These are phyloP conservation scores for Annulohypoxylon maeteangense DNA, from an alignment of 495 filamentous ascomycete genomes.

Conservation along the genomic window DNA sequence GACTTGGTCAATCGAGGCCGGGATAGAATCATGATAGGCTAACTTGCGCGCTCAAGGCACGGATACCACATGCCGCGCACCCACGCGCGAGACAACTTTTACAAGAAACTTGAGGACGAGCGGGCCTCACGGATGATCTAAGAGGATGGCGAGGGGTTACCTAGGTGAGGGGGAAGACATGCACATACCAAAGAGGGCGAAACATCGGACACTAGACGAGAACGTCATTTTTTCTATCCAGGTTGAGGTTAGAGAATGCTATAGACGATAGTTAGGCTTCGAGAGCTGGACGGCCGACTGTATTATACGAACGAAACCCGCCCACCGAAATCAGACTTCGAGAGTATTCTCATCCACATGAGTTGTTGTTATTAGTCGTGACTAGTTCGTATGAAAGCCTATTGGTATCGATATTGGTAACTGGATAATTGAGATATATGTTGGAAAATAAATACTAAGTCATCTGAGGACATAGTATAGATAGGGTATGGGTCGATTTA, in stretches of 20 bases:
- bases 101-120: constrained; percentile 59
- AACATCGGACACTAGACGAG: constrained; percentile 23
- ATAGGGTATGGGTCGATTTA: neutral
- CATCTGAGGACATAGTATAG: no score
- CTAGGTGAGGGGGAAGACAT: constrained; percentile 1
- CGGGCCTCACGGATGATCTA: constrained; percentile 50
- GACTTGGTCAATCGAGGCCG: neutral
- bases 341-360: constrained; percentile 24
- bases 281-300: constrained; percentile 28
- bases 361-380: neutral
- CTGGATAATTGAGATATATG: no score
- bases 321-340: constrained; percentile 34
- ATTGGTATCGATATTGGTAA: no score
- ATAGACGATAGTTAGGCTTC: constrained; percentile 21
- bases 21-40: constrained; percentile 9
- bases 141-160: constrained; percentile 2
- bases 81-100: constrained; percentile 59
- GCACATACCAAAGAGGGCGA: neutral
- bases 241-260: constrained; percentile 16
- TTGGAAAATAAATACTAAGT: no score
- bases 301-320: constrained; percentile 36
- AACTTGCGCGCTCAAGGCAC: constrained; percentile 53
- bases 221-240: constrained; percentile 6
- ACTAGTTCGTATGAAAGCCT: neutral
- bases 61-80: constrained; percentile 64